These are phyloP conservation scores for Penicillium sp. DNA, from an alignment of 2,329 filamentous ascomycete genomes.

Conservation along the genomic window DNA sequence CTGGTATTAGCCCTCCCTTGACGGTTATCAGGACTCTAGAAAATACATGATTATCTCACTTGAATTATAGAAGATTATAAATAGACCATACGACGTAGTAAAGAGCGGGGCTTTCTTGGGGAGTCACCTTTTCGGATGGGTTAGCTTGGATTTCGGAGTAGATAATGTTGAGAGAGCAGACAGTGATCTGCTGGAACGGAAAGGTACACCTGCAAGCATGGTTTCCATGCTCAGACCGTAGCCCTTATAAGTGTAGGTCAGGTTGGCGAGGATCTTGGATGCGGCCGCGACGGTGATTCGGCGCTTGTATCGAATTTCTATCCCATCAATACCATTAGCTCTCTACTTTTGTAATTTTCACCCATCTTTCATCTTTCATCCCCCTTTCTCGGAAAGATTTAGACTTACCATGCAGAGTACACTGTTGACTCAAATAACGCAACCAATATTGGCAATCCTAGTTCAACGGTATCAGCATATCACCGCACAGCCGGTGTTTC, in stretches of 20 bases:
- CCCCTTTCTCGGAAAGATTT: not conserved
- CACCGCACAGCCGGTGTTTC: not conserved
- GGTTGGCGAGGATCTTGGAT: conserved; percentile 96
- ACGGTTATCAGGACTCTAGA: too few relatives aligned
- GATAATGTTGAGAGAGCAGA: too few relatives aligned
- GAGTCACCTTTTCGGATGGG: conserved; percentile 46
- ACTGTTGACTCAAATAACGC: conserved; percentile 98
- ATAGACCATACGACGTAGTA: conserved; percentile 99
- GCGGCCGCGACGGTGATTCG: conserved; percentile 97
- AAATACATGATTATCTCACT: too few relatives aligned
- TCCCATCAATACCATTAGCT: conserved; percentile 4
- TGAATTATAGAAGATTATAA: too few relatives aligned
- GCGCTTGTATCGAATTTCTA: conserved; percentile 93
- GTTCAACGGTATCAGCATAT: not conserved
- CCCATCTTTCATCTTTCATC: too few relatives aligned
- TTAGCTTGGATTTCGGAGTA: too few relatives aligned
- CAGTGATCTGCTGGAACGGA: conserved; percentile 38
- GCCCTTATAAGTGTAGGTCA: conserved; percentile 98
- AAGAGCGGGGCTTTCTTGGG: conserved; percentile 91
- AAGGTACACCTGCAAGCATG: conserved; percentile 95
- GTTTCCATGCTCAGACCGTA: conserved; percentile 99
- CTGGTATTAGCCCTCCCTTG: too few relatives aligned
- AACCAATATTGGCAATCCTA: conserved; percentile 99
- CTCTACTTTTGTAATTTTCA: not conserved
- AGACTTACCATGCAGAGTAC: conserved; percentile 78